Evolutionary conservation across 2,329 filamentous ascomycete genomes (phyloP).

Genomic region (Pseudogymnoascus sp.): DNA sequence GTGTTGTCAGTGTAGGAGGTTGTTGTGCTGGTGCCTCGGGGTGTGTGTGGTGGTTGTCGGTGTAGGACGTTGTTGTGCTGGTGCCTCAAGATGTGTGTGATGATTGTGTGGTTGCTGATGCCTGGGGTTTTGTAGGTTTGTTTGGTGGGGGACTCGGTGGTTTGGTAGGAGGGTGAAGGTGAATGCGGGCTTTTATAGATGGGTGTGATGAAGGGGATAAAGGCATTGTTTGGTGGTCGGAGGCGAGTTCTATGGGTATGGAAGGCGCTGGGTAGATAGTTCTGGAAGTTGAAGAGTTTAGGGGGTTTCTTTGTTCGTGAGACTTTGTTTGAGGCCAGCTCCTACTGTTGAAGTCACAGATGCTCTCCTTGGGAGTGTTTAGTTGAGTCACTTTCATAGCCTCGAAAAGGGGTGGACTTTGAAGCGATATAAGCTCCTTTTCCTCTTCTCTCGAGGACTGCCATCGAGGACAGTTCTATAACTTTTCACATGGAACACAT

Average conservation of each 20-base stretch:
- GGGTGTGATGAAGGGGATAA: neutral
- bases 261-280: neutral
- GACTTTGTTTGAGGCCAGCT: neutral
- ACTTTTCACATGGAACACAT: neutral
- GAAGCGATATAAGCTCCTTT: neutral
- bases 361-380: neutral
- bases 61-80: neutral
- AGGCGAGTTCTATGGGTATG: neutral
- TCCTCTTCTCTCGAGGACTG: neutral
- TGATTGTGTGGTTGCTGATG: too few relatives aligned
- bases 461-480: neutral
- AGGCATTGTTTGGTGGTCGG: constrained; percentile 1
- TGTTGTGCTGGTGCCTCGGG: neutral
- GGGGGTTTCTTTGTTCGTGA: constrained; percentile 1
- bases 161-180: neutral
- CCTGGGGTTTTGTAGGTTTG: neutral
- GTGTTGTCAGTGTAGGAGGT: neutral
- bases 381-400: neutral
- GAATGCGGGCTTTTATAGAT: neutral
- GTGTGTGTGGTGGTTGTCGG: too few relatives aligned
- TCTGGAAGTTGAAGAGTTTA: neutral
- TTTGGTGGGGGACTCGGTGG: neutral
- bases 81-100: neutral
- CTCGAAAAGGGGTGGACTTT: neutral
- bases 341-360: neutral